A percentile compares a stretch with the other conserved stretches of the same genome.
Evolutionary conservation across 139 green algal genomes (phyloP).

Genomic region (Edaphochlamys debaryana): DNA sequence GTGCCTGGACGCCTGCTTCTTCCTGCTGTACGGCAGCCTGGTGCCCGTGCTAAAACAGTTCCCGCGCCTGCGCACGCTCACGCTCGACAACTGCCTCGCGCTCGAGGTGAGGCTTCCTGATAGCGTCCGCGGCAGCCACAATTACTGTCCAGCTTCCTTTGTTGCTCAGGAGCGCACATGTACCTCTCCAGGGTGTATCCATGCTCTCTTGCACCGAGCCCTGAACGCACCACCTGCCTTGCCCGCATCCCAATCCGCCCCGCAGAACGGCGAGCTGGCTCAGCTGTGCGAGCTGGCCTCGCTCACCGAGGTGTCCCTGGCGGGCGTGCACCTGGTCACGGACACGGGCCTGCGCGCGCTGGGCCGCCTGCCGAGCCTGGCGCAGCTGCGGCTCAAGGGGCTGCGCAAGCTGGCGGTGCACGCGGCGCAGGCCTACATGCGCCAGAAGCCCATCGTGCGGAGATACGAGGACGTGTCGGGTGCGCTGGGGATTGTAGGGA

Average conservation of each 20-base stretch:
- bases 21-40: conserved; percentile 34
- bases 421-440: conserved; percentile 33
- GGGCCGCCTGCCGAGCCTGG: not conserved
- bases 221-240: too few species aligned
- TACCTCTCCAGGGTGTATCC: too few species aligned
- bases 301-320: not conserved
- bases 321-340: conserved; percentile 21
- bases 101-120: conserved; percentile 25
- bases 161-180: not conserved
- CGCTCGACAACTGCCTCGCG: conserved; percentile 32
- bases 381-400: not conserved
- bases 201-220: not conserved
- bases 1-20: conserved; percentile 36
- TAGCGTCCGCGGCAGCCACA: too few species aligned
- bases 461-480: conserved; percentile 28
- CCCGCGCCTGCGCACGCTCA: conserved; percentile 2
- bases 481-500: not conserved
- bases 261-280: conserved; percentile 19
- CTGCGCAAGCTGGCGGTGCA: conserved; percentile 35
- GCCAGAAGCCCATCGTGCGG: conserved; percentile 27
- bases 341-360: conserved; percentile 24
- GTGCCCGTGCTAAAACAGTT: conserved; percentile 32
- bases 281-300: conserved; percentile 16
- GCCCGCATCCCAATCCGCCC: too few species aligned
- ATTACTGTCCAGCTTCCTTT: too few species aligned